phyloP scores from a whole-genome alignment of 768 basidiomycete genomes.

The Lentinula guzmanii region DNA sequence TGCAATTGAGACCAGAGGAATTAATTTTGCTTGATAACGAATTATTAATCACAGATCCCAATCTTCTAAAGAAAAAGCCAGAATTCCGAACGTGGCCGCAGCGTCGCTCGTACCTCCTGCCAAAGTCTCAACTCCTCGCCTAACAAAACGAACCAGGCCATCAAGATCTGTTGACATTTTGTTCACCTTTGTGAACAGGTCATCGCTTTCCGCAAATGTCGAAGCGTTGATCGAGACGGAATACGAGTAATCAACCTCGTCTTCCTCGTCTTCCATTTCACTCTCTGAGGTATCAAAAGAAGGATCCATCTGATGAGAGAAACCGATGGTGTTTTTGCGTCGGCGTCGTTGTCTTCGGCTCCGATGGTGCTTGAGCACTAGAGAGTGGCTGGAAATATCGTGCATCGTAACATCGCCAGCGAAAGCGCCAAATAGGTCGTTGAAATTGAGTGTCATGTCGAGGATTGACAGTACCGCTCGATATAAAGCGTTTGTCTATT shows the following conservation, averaged over 20 bases:
- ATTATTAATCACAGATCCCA: slow-evolving; percentile 44
- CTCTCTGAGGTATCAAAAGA: slow-evolving; percentile 24
- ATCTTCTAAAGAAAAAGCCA: slow-evolving; percentile 75
- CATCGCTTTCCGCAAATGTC: slow-evolving; percentile 33
- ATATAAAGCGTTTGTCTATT: slow-evolving; percentile 58
- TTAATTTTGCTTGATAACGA: no score
- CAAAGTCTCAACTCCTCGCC: slow-evolving; percentile 64
- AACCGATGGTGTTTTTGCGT: slow-evolving; percentile 55
- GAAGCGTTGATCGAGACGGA: slow-evolving; percentile 37
- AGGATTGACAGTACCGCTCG: slow-evolving; percentile 63
- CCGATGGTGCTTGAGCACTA: slow-evolving; percentile 52
- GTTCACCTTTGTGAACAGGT: slow-evolving; percentile 45
- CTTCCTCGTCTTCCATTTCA: slow-evolving; percentile 23
- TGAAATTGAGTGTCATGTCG: slow-evolving; percentile 71
- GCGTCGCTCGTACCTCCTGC: slow-evolving; percentile 56
- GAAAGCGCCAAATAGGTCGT: slow-evolving; percentile 53
- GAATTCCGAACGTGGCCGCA: slow-evolving; percentile 58
- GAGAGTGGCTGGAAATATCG: slow-evolving; percentile 47
- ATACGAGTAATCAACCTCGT: slow-evolving; percentile 21
- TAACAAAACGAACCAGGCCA: slow-evolving; percentile 61
- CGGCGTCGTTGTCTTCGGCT: slow-evolving; percentile 54
- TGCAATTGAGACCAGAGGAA: no score
- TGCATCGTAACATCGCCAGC: slow-evolving; percentile 53
- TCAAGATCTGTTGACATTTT: slow-evolving; percentile 67
- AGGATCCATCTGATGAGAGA: slow-evolving; percentile 31